Evolutionary conservation across 2,329 filamentous ascomycete genomes (phyloP).

Genomic region (Didymella segeticola): DNA sequence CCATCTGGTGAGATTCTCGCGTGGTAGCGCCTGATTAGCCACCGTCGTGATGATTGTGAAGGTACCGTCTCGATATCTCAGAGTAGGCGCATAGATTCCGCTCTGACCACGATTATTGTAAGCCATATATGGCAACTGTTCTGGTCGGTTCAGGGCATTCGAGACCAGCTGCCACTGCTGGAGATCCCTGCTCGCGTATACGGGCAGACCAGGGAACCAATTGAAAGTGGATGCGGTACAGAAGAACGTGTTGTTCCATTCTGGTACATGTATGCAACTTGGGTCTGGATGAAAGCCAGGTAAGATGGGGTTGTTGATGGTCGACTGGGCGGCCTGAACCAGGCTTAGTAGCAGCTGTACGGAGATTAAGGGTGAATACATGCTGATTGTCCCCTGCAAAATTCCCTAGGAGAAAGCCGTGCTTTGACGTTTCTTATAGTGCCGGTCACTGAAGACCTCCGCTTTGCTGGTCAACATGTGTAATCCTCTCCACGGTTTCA

Average conservation of each 20-base stretch:
- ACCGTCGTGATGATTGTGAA: no score
- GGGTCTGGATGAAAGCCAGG: conserved; percentile 57
- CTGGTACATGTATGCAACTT: conserved; percentile 51
- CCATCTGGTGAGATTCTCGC: no score
- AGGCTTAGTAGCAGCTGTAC: background rate
- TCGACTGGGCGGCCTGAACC: background rate
- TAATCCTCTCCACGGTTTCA: no score
- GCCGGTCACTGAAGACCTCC: no score
- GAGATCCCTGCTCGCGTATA: conserved; percentile 56
- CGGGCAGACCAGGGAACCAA: conserved; percentile 54
- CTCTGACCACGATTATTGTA: conserved; percentile 19
- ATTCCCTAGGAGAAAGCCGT: no score
- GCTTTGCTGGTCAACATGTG: no score
- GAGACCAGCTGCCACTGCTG: conserved; percentile 49
- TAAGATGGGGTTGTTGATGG: conserved; percentile 52
- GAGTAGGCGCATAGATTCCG: no score
- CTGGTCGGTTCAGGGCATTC: conserved; percentile 38
- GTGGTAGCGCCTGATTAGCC: no score
- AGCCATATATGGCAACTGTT: conserved; percentile 45
- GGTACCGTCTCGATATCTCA: no score
- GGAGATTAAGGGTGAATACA: background rate
- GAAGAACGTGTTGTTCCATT: conserved; percentile 49
- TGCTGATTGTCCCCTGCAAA: background rate
- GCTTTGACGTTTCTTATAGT: no score
- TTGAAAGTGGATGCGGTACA: conserved; percentile 56